phyloP scores from a whole-genome alignment of 352 stramenopile species.

The Phytophthora vignae region DNA sequence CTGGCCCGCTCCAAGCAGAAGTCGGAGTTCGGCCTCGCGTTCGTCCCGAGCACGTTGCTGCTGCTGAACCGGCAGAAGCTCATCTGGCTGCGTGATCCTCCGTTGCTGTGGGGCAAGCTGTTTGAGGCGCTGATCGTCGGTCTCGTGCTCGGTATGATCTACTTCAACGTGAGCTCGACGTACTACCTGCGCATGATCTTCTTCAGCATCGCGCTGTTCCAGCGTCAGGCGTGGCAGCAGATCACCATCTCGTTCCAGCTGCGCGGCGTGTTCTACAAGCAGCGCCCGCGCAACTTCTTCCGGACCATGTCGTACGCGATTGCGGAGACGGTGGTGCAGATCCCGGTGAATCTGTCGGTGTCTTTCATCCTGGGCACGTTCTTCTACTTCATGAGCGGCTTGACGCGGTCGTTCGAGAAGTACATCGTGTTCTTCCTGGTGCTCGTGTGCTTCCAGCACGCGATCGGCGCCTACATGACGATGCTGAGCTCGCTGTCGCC shows the following conservation, averaged over 20 bases:
- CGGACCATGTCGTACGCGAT: constrained; percentile 85
- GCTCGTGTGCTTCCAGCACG: constrained; percentile 82
- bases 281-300: constrained; percentile 92
- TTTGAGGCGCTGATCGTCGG: constrained; percentile 78
- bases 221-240: constrained; percentile 77
- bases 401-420: constrained; percentile 65
- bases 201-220: constrained; percentile 74
- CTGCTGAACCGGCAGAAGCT: constrained; percentile 72
- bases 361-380: constrained; percentile 66
- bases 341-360: constrained; percentile 78
- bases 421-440: constrained; percentile 86
- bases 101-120: constrained; percentile 70
- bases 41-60: constrained; percentile 54
- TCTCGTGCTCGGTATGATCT: constrained; percentile 81
- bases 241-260: constrained; percentile 77
- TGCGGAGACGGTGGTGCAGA: constrained; percentile 65
- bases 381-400: constrained; percentile 92
- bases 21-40: constrained; percentile 61
- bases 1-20: constrained; percentile 58
- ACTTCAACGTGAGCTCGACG: constrained; percentile 61
- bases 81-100: constrained; percentile 67
- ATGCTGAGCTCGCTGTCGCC: constrained; percentile 63
- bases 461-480: too few species aligned
- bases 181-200: constrained; percentile 82
- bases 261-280: constrained; percentile 92